Percentiles rank a stretch among this genome's conserved stretches.
phyloP scores from a whole-genome alignment of 2,329 filamentous ascomycete species.

The Trichoderma atrobrunneum region DNA sequence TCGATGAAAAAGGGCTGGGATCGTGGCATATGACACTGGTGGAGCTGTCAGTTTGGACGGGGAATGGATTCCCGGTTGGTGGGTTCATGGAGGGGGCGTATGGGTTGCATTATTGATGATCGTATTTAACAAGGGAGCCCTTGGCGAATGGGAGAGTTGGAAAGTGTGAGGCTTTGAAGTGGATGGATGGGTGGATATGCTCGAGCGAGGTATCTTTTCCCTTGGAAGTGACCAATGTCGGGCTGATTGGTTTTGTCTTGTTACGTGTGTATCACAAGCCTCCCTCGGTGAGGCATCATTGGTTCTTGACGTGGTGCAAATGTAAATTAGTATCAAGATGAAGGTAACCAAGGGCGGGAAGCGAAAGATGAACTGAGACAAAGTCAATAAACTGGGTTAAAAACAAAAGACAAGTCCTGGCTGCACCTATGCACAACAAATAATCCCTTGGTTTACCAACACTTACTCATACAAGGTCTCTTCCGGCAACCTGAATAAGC shows the following conservation, averaged over 20 bases:
- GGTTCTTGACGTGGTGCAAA: not conserved
- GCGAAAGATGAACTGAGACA: not conserved
- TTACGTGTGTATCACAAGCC: not conserved
- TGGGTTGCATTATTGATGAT: not conserved
- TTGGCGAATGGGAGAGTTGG: not conserved
- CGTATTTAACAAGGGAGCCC: not conserved
- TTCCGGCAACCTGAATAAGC: not conserved
- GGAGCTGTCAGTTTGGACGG: not conserved
- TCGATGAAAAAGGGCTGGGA: not conserved
- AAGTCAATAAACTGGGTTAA: not conserved
- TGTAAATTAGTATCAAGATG: not conserved
- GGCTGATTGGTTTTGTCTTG: not conserved
- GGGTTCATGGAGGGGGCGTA: slow-evolving; percentile 5
- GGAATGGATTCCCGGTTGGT: not conserved
- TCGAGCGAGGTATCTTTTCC: not conserved
- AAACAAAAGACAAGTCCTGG: not conserved
- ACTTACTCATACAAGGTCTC: not conserved
- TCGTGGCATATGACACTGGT: not conserved
- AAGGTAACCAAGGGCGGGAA: not conserved
- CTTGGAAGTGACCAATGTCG: not conserved
- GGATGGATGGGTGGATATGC: not conserved
- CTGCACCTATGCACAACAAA: not conserved
- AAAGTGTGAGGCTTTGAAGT: not conserved
- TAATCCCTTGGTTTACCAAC: not conserved
- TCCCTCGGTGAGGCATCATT: not conserved